Conservation (phyloP, 805 yeast species). For the Nakazawaea molendinolei region DNA sequence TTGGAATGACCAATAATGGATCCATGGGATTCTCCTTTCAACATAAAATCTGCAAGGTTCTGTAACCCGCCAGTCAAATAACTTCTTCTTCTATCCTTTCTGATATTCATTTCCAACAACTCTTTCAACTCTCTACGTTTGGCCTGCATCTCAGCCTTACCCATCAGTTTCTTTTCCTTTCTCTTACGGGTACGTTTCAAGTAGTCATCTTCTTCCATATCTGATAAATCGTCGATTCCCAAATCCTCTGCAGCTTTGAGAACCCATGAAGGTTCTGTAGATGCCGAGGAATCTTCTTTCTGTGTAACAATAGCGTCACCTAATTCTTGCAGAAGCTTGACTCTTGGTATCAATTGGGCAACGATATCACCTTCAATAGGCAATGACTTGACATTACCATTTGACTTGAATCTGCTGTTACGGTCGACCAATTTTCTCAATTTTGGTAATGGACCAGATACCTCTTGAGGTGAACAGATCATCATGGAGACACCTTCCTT, state of each 20-base stretch:
- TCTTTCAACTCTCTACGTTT: conserved; percentile 47
- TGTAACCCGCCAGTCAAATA: conserved; percentile 75
- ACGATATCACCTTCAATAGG: conserved; percentile 75
- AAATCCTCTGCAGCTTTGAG: conserved; percentile 89
- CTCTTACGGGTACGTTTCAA: conserved; percentile 56
- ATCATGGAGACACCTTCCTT: conserved; percentile 90
- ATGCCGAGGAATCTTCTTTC: conserved; percentile 37
- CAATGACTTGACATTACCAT: conserved; percentile 53
- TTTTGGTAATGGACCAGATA: conserved; percentile 79
- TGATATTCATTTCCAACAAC: conserved; percentile 44
- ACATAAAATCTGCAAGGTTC: conserved; percentile 72
- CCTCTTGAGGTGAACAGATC: conserved; percentile 91
- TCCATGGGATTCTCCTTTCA: conserved; percentile 52
- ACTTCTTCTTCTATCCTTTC: conserved; percentile 59
- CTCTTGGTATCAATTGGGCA: conserved; percentile 63
- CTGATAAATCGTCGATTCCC: conserved; percentile 68
- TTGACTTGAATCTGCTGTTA: conserved; percentile 14
- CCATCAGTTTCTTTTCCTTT: conserved; percentile 44
- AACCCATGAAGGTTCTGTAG: conserved; percentile 75
- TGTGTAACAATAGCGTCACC: conserved; percentile 65
- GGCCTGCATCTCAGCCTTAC: conserved; percentile 39
- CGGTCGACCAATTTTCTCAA: conserved; percentile 52
- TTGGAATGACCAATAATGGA: conserved; percentile 65
- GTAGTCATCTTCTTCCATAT: conserved; percentile 65
- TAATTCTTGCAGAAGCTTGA: conserved; percentile 59